Base-by-base conservation (phyloP, 1,139 yeast genomes). In the Diutina pseudorugosa region DNA sequence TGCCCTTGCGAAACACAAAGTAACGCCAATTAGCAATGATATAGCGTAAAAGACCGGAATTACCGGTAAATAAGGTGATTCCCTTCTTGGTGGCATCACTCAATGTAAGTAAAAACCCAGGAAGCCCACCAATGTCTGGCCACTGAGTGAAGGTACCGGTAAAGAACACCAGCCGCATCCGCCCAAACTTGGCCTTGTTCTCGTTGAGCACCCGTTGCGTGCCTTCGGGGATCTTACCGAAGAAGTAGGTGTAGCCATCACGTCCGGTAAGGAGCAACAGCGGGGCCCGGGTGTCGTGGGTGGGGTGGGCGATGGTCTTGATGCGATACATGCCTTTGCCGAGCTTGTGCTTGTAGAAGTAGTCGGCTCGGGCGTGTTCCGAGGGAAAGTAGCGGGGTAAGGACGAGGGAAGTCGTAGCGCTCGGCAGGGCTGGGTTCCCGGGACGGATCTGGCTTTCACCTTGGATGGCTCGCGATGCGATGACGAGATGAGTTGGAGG, bases 201-300 rank as follows among this genome's bases (percentile, higher is more conserved):
- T 82, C 85, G 55, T 77, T 77, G 52, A 84, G 65, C 9, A 77
- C 69, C 58, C 98, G 72, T 64, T 93, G 98, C 0, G 90, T 69
- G 1, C 98, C 98, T 62, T 90, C 97, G 4, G 94, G 80, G 2
- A 88, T 67, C 54, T 83, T 81, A 1, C 98, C 98, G 62, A 93
- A 77, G 50, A 90, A 67, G 60, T 83, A 87, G 55, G 83, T 71
- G 52, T 75, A 75, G 11, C 93, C 84, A 23, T 75, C 73, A 51
- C 72, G 60, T 53, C 69, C 69, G 25, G 74, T 67, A 56, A 86
- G 64, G 14, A 20, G 21, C 14, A 86, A 59, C 20, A 83, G 66
- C 0, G 94, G 91, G 53, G 79, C 81, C 41, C 69, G 66, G 2
- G 82, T 73, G 57, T 85, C 91, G 52, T 75, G 68, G 0, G 86